Conservation (phyloP, 1,284 basidiomycete genomes). For the Cutaneotrichosporon sp. region DNA sequence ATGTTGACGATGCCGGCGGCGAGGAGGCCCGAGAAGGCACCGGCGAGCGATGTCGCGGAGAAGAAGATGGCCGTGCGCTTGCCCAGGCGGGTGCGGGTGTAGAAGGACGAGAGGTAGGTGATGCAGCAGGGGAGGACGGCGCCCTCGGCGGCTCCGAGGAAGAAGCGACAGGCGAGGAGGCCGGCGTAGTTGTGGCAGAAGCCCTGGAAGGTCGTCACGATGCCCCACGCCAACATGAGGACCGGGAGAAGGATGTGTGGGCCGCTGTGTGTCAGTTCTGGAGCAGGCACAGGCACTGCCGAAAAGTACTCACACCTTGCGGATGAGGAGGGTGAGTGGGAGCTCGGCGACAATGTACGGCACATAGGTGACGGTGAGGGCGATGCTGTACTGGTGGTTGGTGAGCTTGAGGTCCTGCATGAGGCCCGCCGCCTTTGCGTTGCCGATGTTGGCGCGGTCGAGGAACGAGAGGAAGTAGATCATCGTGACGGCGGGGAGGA, state of each 20-base stretch:
- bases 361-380: slow-evolving; percentile 37
- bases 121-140: slow-evolving; percentile 61
- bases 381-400: slow-evolving; percentile 36
- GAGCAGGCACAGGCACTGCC: not conserved
- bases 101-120: slow-evolving; percentile 54
- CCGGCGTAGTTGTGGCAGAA: slow-evolving; percentile 62
- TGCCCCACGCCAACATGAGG: slow-evolving; percentile 60
- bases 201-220: slow-evolving; percentile 64
- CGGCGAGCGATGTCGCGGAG: slow-evolving; percentile 58
- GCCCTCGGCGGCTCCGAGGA: slow-evolving; percentile 67
- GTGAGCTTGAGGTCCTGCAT: slow-evolving; percentile 50
- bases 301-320: slow-evolving; percentile 31
- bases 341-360: slow-evolving; percentile 41
- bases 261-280: slow-evolving; percentile 20
- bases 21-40: slow-evolving; percentile 52
- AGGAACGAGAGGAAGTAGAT: slow-evolving; percentile 56
- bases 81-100: slow-evolving; percentile 59
- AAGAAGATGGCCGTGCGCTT: slow-evolving; percentile 60
- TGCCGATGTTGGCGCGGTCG: slow-evolving; percentile 59
- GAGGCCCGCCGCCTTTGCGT: slow-evolving; percentile 61
- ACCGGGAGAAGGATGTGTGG: slow-evolving; percentile 56
- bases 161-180: slow-evolving; percentile 63
- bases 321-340: slow-evolving; percentile 34
- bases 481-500: slow-evolving; percentile 31
- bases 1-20: slow-evolving; percentile 60